phyloP scores from a whole-genome alignment of 2,329 filamentous ascomycete species.

The Colletotrichum filicis region DNA sequence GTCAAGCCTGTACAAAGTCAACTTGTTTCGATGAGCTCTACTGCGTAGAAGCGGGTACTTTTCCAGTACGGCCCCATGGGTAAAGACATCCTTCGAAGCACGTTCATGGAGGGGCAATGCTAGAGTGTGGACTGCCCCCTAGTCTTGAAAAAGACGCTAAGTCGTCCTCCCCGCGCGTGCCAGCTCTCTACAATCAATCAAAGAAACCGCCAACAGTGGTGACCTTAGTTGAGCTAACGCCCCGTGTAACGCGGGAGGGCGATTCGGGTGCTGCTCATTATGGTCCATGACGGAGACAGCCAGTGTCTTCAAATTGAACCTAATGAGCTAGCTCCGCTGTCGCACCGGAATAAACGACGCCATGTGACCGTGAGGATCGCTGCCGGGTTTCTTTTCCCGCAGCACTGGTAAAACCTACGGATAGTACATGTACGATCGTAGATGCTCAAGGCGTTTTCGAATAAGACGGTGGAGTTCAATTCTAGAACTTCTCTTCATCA shows the following conservation, averaged over 20 bases:
- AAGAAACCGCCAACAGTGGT: background rate
- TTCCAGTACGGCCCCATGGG: background rate
- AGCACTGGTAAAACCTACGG: background rate
- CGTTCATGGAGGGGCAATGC: background rate
- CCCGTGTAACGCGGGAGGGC: background rate
- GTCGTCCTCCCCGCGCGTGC: background rate
- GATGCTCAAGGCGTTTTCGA: no score
- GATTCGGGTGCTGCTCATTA: background rate
- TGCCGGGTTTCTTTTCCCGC: background rate
- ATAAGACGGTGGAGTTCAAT: no score
- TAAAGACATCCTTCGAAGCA: background rate
- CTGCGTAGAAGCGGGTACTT: background rate
- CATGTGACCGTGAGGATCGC: background rate
- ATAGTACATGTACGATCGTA: no score
- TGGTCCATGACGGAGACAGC: conserved; percentile 8
- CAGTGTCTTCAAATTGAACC: background rate
- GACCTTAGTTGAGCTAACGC: background rate
- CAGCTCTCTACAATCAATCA: background rate
- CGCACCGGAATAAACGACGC: background rate
- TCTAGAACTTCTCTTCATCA: background rate
- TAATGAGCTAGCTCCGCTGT: background rate
- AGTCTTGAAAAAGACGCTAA: background rate
- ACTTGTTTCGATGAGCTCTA: background rate
- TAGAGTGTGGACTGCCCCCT: background rate
- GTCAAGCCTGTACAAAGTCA: no score